Base-by-base conservation (phyloP, 768 basidiomycete species). In the Hygrophoropsis aurantiaca region DNA sequence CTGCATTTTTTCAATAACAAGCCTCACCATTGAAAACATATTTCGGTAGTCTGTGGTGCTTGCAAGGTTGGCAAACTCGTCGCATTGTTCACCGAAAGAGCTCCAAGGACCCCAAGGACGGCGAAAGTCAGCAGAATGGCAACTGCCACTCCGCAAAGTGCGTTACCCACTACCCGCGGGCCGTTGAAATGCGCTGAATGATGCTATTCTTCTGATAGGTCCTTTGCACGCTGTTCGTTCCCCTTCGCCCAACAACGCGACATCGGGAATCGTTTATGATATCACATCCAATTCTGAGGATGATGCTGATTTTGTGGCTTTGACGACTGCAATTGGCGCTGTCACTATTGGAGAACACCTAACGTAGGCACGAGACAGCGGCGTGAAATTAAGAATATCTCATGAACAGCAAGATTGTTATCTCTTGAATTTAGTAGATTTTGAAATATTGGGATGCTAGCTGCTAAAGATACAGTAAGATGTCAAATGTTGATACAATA, bases 21-120 rank as follows among this genome's bases (percentile, higher is more conserved):
- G n/a, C n/a, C n/a, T n/a, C n/a, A n/a, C n/a, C n/a, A 39, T 25
- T 8, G 19, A 15, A 10, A 13, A 18, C 24, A 23, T 24, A 46
- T 18, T 3, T 19, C 16, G 20, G 19, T 44, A 89, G 87, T 80
- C 2, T 90, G 87, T 52, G 84, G 84, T 13, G 74, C 69, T 1
- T 90, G 87, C 57, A 79, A 74, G 58, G 70, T 65, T 37, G 86
- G 87, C 6, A 73, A 63, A 43, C 74, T 89, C 8, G 55, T 75
- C 10, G 80, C 87, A 10, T 67, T 81, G 18, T 88, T 87, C 60
- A 56, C 60, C 16, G 67, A 73, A 36, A 70, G 65, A 34, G 55
- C 62, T 3, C 60, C 57, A 42, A 68, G 45, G 52, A 62, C 64
- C 8, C 64, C 72, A 42, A 68, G 45, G 52, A 62, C 64, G 7